Evolutionary conservation across 2,329 filamentous ascomycete species (phyloP).

Genomic region (Cercospora sp.): DNA sequence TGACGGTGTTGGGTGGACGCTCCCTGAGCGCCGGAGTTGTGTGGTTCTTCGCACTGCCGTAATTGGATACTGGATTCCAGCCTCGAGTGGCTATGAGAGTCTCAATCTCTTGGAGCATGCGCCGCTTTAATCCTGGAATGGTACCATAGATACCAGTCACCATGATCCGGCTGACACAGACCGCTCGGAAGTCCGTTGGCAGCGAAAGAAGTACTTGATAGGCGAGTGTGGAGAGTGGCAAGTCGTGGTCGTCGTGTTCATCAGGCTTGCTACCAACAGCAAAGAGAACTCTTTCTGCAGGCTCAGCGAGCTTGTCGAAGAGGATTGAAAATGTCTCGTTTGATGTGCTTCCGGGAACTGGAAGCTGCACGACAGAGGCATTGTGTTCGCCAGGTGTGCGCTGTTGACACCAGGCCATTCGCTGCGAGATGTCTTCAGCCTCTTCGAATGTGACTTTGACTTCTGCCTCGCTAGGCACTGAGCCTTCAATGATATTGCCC

Average conservation of each 20-base stretch:
- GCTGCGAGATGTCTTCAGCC: conserved; percentile 74
- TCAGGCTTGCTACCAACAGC: conserved; percentile 52
- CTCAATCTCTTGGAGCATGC: conserved; percentile 74
- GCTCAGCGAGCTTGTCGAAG: conserved; percentile 69
- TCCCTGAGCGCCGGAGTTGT: conserved; percentile 22
- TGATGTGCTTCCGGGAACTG: conserved; percentile 26
- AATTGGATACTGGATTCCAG: conserved; percentile 76
- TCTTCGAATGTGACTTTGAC: conserved; percentile 62
- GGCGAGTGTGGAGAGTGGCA: conserved; percentile 72
- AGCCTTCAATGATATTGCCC: conserved; percentile 60
- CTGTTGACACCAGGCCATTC: conserved; percentile 71
- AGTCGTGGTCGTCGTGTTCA: conserved; percentile 83
- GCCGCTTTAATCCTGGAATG: conserved; percentile 74
- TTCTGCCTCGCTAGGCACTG: conserved; percentile 53
- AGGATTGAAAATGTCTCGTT: conserved; percentile 54
- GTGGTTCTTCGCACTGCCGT: conserved; percentile 51
- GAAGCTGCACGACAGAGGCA: conserved; percentile 30
- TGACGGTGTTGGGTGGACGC: conserved; percentile 24
- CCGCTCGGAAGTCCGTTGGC: conserved; percentile 76
- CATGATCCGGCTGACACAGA: conserved; percentile 86
- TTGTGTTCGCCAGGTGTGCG: conserved; percentile 31
- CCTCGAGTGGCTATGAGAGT: conserved; percentile 66
- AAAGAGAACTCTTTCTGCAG: conserved; percentile 76
- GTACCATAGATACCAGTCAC: conserved; percentile 79
- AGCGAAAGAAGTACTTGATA: conserved; percentile 74